Evolutionary conservation across 1,284 basidiomycete species (phyloP).

Genomic region (Cutaneotrichosporon sp.): DNA sequence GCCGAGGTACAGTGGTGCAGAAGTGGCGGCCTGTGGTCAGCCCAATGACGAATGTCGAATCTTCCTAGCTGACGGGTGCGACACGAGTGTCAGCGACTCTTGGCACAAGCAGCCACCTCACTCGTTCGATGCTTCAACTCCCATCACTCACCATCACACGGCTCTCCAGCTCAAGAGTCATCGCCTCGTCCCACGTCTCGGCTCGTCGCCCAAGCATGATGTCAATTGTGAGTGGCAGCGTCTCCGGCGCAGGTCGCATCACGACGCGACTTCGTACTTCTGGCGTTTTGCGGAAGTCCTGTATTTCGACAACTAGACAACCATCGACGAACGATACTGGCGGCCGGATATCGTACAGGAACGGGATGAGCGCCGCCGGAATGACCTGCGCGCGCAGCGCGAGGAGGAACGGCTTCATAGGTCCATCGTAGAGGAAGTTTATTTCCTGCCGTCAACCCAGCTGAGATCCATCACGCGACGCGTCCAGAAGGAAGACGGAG

Average conservation of each 20-base stretch:
- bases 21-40: conserved; percentile 48
- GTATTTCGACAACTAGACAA: conserved; percentile 53
- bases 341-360: conserved; percentile 50
- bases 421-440: conserved; percentile 51
- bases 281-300: conserved; percentile 47
- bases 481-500: too few species aligned
- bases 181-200: conserved; percentile 48
- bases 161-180: conserved; percentile 51
- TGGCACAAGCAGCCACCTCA: too few species aligned
- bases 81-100: too few species aligned
- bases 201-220: conserved; percentile 48
- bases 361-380: conserved; percentile 48
- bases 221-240: conserved; percentile 48
- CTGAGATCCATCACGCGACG: background rate
- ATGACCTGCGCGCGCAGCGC: conserved; percentile 53
- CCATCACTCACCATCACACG: conserved; percentile 48
- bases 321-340: conserved; percentile 52
- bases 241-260: conserved; percentile 52
- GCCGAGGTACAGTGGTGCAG: conserved; percentile 52
- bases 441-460: conserved; percentile 30
- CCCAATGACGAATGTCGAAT: background rate
- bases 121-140: background rate
- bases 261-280: conserved; percentile 46
- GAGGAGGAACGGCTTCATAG: conserved; percentile 53
- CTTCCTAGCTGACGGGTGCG: too few species aligned